These are phyloP conservation scores for Plantago lanceolata DNA, from an alignment of 305 asterid genomes.

Conservation along the genomic window DNA sequence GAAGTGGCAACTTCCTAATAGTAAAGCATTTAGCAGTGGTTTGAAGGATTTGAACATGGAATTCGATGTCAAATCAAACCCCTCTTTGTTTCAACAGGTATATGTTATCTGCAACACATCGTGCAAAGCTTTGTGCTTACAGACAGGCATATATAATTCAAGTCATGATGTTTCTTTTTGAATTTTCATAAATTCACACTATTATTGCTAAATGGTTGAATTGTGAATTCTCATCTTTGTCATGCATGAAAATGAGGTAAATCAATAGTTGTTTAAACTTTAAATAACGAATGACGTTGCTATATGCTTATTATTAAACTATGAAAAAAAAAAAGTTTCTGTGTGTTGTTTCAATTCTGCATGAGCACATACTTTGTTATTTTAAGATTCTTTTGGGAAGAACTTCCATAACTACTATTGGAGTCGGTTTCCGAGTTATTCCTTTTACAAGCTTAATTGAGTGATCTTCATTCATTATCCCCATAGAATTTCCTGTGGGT, in stretches of 20 bases:
- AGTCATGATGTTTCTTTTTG: conserved; percentile 5
- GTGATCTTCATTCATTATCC: no score
- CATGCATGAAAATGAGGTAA: conserved; percentile 14
- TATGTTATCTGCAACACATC: conserved; percentile 13
- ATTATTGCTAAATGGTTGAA: not conserved
- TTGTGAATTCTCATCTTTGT: not conserved
- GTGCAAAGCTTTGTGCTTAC: conserved; percentile 11
- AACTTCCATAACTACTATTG: no score
- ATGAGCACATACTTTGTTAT: no score
- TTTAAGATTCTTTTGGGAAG: no score
- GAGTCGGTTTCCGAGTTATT: no score
- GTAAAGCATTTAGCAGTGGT: conserved; percentile 86
- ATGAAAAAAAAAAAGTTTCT: no score
- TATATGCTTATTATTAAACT: no score
- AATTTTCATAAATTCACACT: conserved; percentile 2
- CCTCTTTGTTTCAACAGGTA: conserved; percentile 81
- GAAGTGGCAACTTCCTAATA: conserved; percentile 78
- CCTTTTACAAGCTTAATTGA: no score
- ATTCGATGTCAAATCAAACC: conserved; percentile 59
- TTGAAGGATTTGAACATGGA: conserved; percentile 69
- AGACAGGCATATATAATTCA: not conserved
- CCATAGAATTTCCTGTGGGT: no score
- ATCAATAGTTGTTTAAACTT: conserved; percentile 1
- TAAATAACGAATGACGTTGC: not conserved
- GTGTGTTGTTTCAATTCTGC: no score